Base-by-base conservation (phyloP, 805 yeast species). In the Cyberlindnera petersonii region DNA sequence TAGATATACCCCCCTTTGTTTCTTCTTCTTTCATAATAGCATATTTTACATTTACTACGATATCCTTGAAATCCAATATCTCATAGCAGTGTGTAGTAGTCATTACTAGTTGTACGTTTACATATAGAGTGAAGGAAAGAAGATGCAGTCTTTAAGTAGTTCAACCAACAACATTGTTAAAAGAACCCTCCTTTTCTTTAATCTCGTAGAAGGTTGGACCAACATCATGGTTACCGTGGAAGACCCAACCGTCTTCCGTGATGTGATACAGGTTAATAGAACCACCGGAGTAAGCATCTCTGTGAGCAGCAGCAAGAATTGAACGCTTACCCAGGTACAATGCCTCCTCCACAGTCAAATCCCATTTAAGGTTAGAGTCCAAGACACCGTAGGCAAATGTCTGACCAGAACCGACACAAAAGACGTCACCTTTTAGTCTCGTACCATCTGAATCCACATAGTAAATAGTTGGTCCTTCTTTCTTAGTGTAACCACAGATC, bases 371-470 rank as follows among this genome's bases (percentile, higher is more conserved):
- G 54, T 86, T 89, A 24, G 95, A 78, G 62, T 93, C 98, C 49
- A 93, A 72, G 17, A 93, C 98, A 73, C 98, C 98, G 59, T 93
- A 93, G 9, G 98, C 98, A 66, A 93, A 93, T 2, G 98, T 93
- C 69, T 93, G 98, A 65, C 98, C 98, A 2, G 98, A 91, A 33
- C 98, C 98, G 23, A 93, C 98, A 71, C 96, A 87, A 66, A 93
- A 93, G 48, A 89, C 53, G 59, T 91, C 96, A 40, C 98, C 98
- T 61, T 86, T 82, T 57, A 93, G 71, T 65, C 98, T 79, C 5
- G 97, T 84, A 37, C 98, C 98, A 59, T 93, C 98, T 20, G 95
- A 85, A 66, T 93, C 98, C 26, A 93, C 98, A 55, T 93, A 93
- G 66, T 82, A 93, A 39, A 93, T 83, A 19, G 96, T 79, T 34